Conservation (phyloP, 176 grass and related monocot genomes). For the Eragrostis curvula region DNA sequence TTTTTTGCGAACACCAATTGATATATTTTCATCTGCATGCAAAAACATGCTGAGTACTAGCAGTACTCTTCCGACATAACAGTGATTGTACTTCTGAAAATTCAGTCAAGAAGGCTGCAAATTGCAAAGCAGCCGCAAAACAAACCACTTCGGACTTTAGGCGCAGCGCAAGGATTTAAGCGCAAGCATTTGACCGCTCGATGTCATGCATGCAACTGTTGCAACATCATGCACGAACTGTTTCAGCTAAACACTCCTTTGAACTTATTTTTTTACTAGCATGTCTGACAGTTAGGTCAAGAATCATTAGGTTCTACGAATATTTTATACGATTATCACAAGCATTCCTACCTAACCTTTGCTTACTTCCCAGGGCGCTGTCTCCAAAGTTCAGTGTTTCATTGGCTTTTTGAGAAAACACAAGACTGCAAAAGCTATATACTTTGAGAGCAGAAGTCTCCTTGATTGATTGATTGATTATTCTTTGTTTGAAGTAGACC, state of each 20-base stretch:
- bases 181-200: slow-evolving; percentile 43
- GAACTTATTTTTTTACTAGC: slow-evolving; percentile 37
- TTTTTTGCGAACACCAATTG: no score
- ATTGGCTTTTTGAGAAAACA: slow-evolving; percentile 41
- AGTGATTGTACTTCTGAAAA: slow-evolving; percentile 19
- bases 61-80: slow-evolving; percentile 6
- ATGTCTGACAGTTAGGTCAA: slow-evolving; percentile 58
- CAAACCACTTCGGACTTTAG: slow-evolving; percentile 42
- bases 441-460: slow-evolving; percentile 45
- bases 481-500: slow-evolving; percentile 39
- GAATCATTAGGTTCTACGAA: slow-evolving; percentile 55
- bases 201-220: slow-evolving; percentile 37
- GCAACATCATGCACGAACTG: slow-evolving; percentile 42
- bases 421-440: slow-evolving; percentile 49
- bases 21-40: slow-evolving; percentile 22
- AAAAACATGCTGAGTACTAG: not conserved
- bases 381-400: slow-evolving; percentile 75
- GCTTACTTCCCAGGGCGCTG: slow-evolving; percentile 81
- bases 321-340: slow-evolving; percentile 52
- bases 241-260: slow-evolving; percentile 45
- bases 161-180: slow-evolving; percentile 41
- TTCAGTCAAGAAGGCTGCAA: slow-evolving; percentile 38
- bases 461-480: slow-evolving; percentile 52
- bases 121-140: slow-evolving; percentile 38
- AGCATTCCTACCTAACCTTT: slow-evolving; percentile 67